Evolutionary conservation across 2,329 filamentous ascomycete species (phyloP), one percentile per base, ranked within the genome.

Genomic region (Drechslera avenae): DNA sequence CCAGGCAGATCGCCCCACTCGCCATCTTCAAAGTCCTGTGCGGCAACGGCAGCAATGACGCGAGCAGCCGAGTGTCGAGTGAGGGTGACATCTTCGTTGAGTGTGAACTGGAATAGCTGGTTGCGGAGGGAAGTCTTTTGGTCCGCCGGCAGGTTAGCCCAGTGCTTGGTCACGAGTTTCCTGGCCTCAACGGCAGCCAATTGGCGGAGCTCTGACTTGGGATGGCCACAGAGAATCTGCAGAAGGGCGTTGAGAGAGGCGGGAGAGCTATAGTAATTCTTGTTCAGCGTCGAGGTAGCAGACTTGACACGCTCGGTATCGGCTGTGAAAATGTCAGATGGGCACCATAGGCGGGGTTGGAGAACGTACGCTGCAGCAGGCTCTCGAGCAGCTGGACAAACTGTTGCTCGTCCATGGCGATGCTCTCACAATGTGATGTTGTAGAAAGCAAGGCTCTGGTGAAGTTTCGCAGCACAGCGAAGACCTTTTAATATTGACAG

Each of bases 111-210:
- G 50, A 97, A 84, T 28, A 99, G 83, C 74, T 92, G 87, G 67
- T 90, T 85, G 60, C 92, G 87, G 43, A 95, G 87, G 57, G 88
- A 81, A 50, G 84, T 81, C 78, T 96, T 96, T 79, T 96, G 87
- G 57, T 86, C 83, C 48, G 82, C 82, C 31, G 87, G 78, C 10
- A 95, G 82, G 56, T 83, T 81, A 52, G 84, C 78, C 94, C 94
- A 99, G 79, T 95, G 92, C 80, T 90, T 95, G 62, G 82, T 76
- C 32, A 94, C 88, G 37, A 96, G 82, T 67, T 91, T 88, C 54
- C 91, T 82, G 23, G 89, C 89, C 81, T 97, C 92, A 59, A 97
- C 91, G 45, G 92, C 90, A 45, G 94, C 91, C 60, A 96, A 83
- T 81, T 97, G 94, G 68, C 91, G 88, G 48, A 97, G 81, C 62